Conservation (phyloP, 495 filamentous ascomycete genomes). For the Talaromyces adpressus region DNA sequence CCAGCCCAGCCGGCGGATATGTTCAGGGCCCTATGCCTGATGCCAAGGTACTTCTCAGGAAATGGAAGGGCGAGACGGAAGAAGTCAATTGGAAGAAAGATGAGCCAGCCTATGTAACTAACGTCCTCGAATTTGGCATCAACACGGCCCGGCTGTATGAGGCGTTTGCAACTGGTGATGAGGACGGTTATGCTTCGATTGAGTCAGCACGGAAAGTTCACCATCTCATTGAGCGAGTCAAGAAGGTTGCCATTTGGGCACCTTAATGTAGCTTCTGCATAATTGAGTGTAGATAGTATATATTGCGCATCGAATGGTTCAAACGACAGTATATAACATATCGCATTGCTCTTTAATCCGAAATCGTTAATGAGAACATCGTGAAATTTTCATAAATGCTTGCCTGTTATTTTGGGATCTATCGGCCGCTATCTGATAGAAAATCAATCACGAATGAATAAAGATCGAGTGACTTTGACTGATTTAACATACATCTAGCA, state of each 20-base stretch:
- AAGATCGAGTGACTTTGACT: not conserved
- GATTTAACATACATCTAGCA: not conserved
- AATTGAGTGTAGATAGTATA: not conserved
- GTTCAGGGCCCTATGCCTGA: slow-evolving; percentile 28
- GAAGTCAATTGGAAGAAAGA: slow-evolving; percentile 34
- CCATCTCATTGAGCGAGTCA: slow-evolving; percentile 3
- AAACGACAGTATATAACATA: not conserved
- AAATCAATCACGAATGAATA: no score
- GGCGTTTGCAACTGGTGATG: slow-evolving; percentile 28
- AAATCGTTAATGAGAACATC: not conserved
- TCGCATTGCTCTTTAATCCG: not conserved
- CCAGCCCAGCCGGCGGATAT: slow-evolving; percentile 19
- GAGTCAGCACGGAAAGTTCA: slow-evolving; percentile 13
- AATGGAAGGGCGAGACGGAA: slow-evolving; percentile 34
- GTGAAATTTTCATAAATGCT: not conserved
- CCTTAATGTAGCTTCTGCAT: not conserved
- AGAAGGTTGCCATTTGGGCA: slow-evolving; percentile 6
- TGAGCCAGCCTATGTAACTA: slow-evolving; percentile 22
- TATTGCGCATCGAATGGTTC: not conserved
- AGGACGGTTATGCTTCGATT: slow-evolving; percentile 29
- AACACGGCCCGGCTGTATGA: slow-evolving; percentile 46
- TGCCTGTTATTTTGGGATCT: not conserved
- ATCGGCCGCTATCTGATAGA: not conserved
- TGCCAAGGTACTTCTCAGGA: slow-evolving; percentile 34
- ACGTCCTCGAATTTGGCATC: slow-evolving; percentile 25